Conservation (phyloP, 164 flowering plant genomes). For the Warburgia ugandensis region DNA sequence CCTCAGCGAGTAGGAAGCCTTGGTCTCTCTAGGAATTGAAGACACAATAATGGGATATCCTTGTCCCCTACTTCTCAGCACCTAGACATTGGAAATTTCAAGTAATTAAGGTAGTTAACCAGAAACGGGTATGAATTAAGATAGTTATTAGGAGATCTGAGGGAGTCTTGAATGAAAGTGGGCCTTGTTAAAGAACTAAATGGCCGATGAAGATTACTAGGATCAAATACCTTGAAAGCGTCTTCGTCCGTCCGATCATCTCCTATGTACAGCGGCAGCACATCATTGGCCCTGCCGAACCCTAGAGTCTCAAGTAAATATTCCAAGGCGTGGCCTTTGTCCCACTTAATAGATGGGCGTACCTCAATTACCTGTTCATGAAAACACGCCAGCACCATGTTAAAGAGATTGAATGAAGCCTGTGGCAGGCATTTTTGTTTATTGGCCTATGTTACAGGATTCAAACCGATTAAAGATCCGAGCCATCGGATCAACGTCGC, state of each 20-base stretch:
- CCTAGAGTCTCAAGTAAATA: constrained; percentile 32
- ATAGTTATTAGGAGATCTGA: constrained; percentile 1
- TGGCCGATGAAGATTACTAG: too few relatives aligned
- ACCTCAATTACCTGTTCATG: constrained; percentile 16
- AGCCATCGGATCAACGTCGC: too few relatives aligned
- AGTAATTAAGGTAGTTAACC: neutral
- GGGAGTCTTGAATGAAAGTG: too few relatives aligned
- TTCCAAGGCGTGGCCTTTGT: constrained; percentile 17
- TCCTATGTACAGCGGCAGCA: constrained; percentile 79
- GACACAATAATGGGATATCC: constrained; percentile 88
- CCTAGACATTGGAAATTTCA: constrained; percentile 13
- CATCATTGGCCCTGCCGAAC: constrained; percentile 42
- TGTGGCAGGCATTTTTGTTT: too few relatives aligned
- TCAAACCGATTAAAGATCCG: too few relatives aligned
- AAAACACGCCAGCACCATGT: too few relatives aligned
- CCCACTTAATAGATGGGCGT: constrained; percentile 17
- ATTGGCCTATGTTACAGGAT: too few relatives aligned
- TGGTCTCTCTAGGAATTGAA: constrained; percentile 69
- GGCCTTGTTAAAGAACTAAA: neutral
- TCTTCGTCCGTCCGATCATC: constrained; percentile 96
- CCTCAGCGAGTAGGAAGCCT: constrained; percentile 66
- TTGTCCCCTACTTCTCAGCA: constrained; percentile 57
- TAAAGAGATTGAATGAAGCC: too few relatives aligned
- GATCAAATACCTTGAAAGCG: constrained; percentile 73
- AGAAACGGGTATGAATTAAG: too few relatives aligned